Conservation (phyloP, 352 stramenopile species). For the Bremia lactucae region DNA sequence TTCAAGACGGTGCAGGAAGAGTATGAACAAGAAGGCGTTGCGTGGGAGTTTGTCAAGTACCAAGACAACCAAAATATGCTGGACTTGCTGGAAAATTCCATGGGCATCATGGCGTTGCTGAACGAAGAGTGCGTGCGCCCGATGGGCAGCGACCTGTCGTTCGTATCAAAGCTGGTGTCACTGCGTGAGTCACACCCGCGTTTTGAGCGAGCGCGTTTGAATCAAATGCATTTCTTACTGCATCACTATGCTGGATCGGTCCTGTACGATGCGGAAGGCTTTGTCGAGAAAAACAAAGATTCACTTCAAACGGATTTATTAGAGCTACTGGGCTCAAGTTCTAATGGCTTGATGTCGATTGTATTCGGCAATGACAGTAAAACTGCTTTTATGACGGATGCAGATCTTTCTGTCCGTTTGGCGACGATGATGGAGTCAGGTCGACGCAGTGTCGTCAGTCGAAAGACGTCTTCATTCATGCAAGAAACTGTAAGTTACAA, state of each 20-base stretch:
- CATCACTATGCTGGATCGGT: constrained; percentile 76
- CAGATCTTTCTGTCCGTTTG: constrained; percentile 44
- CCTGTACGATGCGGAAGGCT: constrained; percentile 71
- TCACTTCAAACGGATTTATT: constrained; percentile 70
- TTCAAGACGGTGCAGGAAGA: constrained; percentile 85
- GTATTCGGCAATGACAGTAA: constrained; percentile 50
- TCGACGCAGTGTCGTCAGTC: constrained; percentile 34
- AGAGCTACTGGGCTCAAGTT: constrained; percentile 55
- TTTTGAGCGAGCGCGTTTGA: constrained; percentile 64
- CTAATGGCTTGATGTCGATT: constrained; percentile 59
- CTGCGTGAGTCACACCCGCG: constrained; percentile 72
- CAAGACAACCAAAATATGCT: constrained; percentile 88
- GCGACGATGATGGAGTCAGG: constrained; percentile 34
- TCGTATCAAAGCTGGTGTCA: constrained; percentile 81
- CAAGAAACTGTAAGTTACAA: constrained; percentile 85
- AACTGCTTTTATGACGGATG: constrained; percentile 46
- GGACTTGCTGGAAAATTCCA: constrained; percentile 82
- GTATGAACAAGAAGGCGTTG: constrained; percentile 59
- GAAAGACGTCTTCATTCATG: constrained; percentile 79
- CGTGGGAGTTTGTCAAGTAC: constrained; percentile 77
- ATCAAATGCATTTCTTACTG: constrained; percentile 68
- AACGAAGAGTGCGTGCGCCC: constrained; percentile 88
- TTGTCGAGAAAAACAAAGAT: constrained; percentile 86
- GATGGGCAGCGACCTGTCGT: constrained; percentile 79
- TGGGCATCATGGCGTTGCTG: constrained; percentile 83